Evolutionary conservation across 306 rosid species (phyloP).

Genomic region (Abrus precatorius): DNA sequence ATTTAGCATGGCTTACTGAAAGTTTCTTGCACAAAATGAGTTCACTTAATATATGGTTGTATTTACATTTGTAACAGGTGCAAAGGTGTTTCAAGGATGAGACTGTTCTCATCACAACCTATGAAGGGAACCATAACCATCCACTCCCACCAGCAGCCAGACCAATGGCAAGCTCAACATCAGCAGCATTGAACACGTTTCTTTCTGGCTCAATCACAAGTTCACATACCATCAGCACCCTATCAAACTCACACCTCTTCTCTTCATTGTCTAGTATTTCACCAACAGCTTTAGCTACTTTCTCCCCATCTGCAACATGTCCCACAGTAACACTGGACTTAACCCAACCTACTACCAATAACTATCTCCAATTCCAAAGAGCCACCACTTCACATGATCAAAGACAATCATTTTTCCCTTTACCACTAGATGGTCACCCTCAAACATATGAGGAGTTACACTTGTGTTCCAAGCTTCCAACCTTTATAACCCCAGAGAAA

Average conservation of each 20-base stretch:
- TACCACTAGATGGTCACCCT: slow-evolving; percentile 42
- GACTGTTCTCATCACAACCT: slow-evolving; percentile 53
- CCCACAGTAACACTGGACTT: slow-evolving; percentile 60
- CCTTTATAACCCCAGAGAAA: slow-evolving; percentile 21
- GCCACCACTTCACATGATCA: slow-evolving; percentile 25
- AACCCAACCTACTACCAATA: slow-evolving; percentile 39
- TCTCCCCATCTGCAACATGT: slow-evolving; percentile 51
- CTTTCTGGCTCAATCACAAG: slow-evolving; percentile 50
- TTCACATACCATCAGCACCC: neutral
- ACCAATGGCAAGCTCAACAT: slow-evolving; percentile 51
- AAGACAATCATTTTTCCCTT: slow-evolving; percentile 33
- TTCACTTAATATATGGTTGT: neutral
- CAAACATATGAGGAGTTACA: slow-evolving; percentile 6
- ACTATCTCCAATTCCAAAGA: slow-evolving; percentile 46
- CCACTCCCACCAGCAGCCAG: slow-evolving; percentile 53
- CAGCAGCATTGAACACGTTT: slow-evolving; percentile 55
- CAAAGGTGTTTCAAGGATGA: slow-evolving; percentile 60
- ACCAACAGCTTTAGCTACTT: slow-evolving; percentile 47
- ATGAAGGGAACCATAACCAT: slow-evolving; percentile 65
- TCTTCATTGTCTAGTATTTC: slow-evolving; percentile 37
- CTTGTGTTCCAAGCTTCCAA: slow-evolving; percentile 42
- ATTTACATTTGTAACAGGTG: slow-evolving; percentile 46
- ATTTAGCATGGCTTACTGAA: too few relatives aligned
- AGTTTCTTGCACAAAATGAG: neutral
- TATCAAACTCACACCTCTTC: slow-evolving; percentile 41